phyloP scores from a whole-genome alignment of 371 early-diverging fungal species.

The Dichotomocladium elegans region DNA sequence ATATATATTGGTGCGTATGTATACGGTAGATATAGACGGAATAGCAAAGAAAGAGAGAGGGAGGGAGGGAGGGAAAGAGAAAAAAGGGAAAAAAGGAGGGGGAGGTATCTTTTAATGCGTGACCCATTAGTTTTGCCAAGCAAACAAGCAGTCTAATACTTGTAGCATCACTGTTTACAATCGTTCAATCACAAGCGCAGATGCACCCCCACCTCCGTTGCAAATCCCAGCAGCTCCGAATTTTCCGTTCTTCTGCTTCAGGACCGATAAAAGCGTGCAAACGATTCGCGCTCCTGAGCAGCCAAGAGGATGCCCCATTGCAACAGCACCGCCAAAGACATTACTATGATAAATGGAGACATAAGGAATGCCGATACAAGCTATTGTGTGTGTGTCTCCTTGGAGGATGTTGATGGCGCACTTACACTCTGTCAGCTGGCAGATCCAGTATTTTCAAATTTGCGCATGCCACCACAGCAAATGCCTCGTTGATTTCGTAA shows the following conservation, averaged over 20 bases:
- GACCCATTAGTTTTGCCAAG: no score
- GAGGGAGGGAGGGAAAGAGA: not conserved
- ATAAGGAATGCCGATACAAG: not conserved
- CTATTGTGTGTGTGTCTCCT: not conserved
- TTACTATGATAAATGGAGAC: conserved; percentile 54
- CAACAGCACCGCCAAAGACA: conserved; percentile 94
- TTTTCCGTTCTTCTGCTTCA: conserved; percentile 67
- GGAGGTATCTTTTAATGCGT: no score
- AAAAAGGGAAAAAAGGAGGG: not conserved
- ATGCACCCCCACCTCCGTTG: conserved; percentile 96
- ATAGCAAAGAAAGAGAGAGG: not conserved
- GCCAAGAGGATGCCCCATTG: conserved; percentile 98
- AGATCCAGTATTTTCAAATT: conserved; percentile 81
- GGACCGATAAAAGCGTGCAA: conserved; percentile 77
- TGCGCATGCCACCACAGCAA: conserved; percentile 91
- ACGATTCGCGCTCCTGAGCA: conserved; percentile 94
- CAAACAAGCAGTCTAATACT: no score
- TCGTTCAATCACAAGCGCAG: conserved; percentile 80
- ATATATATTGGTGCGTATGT: no score
- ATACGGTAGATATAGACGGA: no score
- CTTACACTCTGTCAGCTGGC: conserved; percentile 62
- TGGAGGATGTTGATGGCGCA: not conserved
- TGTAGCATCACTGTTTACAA: no score
- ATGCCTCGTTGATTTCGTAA: conserved; percentile 98
- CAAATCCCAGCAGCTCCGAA: conserved; percentile 91